Base-by-base conservation (phyloP, 352 stramenopile genomes). In the Pilasporangium apinafurcum region DNA sequence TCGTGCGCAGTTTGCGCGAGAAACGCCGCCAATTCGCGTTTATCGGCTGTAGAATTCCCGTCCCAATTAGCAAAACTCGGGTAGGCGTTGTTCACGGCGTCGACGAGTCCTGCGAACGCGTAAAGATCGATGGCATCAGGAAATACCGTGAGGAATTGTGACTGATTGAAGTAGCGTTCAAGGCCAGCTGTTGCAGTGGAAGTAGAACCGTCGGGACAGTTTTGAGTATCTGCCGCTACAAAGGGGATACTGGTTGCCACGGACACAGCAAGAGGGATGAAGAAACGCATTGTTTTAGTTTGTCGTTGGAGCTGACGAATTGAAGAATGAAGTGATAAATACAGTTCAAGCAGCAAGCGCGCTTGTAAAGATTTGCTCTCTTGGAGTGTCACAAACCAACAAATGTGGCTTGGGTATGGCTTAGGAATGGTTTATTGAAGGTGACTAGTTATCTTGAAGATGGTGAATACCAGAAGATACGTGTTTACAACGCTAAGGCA, bases 1-100 rank as follows among this genome's bases (percentile, higher is more conserved):
- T 74, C 64, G 35, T 75, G 55, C 7, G 64, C 37, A 1, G 56
- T 66, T 40, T 80, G 68, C 2, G 64, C 68, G 21, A 80, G 46
- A 47, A 80, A 77, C 0, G 64, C 58, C 0, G 64, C 68, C 7
- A 80, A 27, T 32, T 77, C 64, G 13, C 51, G 61, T 34, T 66
- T 71, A 43, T 77, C 68, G n/a, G 39, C 47, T 51, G 2, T 29
- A 31, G 40, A n/a, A n/a, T 66, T 62, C 29, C 76, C 53, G 34
- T 65, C 64, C 2, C 52, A 67, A 53, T 68, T 74, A 44, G 64
- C 65, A 32, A 80, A 80, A 37, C 14, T 21, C 10, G 55, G 56
- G 64, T 74, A 80, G 50, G 68, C 62, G 16, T 35, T 55, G 18
- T 47, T 41, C 8, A 28, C 44, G 26, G 66, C 64, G 32, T 61